A percentile compares a stretch with the other conserved stretches of the same genome.
phyloP scores from a whole-genome alignment of 352 stramenopile species.

The Globisporangium paroecandrum region DNA sequence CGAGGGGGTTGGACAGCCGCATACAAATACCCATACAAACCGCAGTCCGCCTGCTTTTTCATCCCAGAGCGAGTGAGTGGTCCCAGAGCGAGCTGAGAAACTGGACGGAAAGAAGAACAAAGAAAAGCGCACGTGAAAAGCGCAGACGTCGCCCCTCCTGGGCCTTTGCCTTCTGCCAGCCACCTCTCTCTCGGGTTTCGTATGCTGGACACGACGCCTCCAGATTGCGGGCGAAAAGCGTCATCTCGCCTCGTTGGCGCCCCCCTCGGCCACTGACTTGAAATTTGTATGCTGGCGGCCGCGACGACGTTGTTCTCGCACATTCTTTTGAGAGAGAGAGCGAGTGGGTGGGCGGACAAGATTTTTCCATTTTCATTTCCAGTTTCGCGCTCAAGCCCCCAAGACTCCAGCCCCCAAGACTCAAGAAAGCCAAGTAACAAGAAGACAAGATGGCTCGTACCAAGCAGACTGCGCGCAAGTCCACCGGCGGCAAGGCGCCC shows the following conservation, averaged over 20 bases:
- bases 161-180: constrained; percentile 2
- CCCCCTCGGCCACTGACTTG: constrained; percentile 33
- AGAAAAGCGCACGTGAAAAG: constrained; percentile 15
- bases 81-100: constrained; percentile 17
- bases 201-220: constrained; percentile 4
- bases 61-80: constrained; percentile 20
- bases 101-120: constrained; percentile 17
- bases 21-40: constrained; percentile 29
- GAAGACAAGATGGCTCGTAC: constrained; percentile 87
- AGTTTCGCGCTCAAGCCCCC: constrained; percentile 34
- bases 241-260: constrained; percentile 39
- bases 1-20: constrained; percentile 15
- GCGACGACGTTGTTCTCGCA: constrained; percentile 15
- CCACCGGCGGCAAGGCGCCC: constrained; percentile 91
- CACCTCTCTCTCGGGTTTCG: constrained; percentile 1
- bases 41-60: constrained; percentile 10
- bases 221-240: constrained; percentile 7
- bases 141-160: constrained; percentile 28
- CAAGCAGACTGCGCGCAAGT: constrained; percentile 97
- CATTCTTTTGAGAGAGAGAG: neutral
- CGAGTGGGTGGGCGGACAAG: neutral
- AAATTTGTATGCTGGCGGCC: constrained; percentile 32
- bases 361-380: constrained; percentile 32
- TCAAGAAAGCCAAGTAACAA: neutral
- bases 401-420: neutral